A percentile compares a stretch with the other conserved stretches of the same genome.
Evolutionary conservation across 2,329 filamentous ascomycete species (phyloP).

Genomic region (Huntiella savannae): DNA sequence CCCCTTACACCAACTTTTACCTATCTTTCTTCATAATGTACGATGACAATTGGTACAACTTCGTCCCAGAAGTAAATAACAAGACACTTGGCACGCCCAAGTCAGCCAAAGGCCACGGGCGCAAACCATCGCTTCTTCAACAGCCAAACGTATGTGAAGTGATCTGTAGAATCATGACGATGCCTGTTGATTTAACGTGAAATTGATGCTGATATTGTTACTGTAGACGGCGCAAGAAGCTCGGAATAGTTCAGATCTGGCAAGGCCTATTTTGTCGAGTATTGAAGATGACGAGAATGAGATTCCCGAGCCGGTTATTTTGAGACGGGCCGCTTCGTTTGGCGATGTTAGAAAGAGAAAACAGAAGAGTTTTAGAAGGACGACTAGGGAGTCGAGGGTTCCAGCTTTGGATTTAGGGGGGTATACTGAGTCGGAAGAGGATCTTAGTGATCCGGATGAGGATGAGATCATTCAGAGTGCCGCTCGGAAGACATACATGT

Average conservation of each 20-base stretch:
- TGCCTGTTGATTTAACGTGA: not conserved
- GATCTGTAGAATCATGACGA: not conserved
- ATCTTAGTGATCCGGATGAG: conserved; percentile 19
- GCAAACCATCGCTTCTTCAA: conserved; percentile 51
- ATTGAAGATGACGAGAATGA: conserved; percentile 28
- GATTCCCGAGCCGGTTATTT: conserved; percentile 46
- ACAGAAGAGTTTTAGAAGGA: not conserved
- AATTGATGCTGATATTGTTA: not conserved
- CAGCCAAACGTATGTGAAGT: conserved; percentile 36
- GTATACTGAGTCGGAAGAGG: conserved; percentile 5
- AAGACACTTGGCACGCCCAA: conserved; percentile 20
- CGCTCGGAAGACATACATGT: conserved; percentile 25
- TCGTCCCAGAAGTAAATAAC: conserved; percentile 43
- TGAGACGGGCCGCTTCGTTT: conserved; percentile 48
- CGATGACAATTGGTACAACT: conserved; percentile 71
- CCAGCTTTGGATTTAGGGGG: conserved; percentile 7
- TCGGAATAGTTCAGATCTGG: conserved; percentile 4
- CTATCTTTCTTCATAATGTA: conserved; percentile 35
- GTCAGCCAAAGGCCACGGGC: conserved; percentile 27
- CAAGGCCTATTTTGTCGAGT: conserved; percentile 4
- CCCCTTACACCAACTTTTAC: not conserved
- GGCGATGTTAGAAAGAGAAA: conserved; percentile 3
- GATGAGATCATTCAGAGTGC: conserved; percentile 40
- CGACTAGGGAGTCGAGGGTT: conserved; percentile 6
- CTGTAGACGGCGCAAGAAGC: not conserved